Base-by-base conservation (phyloP, 2,329 filamentous ascomycete genomes). In the Chaetomiaceae sp. region DNA sequence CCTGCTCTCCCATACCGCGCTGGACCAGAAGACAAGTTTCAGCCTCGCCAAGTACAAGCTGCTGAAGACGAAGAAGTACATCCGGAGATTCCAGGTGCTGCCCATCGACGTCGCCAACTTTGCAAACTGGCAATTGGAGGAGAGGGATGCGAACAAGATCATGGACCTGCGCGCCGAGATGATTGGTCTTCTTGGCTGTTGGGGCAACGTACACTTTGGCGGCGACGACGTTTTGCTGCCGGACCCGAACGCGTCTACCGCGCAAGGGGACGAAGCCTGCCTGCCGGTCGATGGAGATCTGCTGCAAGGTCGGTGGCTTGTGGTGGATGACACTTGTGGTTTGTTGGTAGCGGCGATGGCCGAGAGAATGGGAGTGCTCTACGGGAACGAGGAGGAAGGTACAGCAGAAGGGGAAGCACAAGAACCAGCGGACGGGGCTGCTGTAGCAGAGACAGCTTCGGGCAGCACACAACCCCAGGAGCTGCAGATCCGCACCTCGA, bases 21-120 rank as follows among this genome's bases (percentile, higher is more conserved):
- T 99, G 38, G 90, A 95, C 59, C 87, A 97, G 71, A 99, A 99
- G 76, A 97, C 93, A 0, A 78, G 83, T 0, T 99, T 95, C 64
- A 95, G 90, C 2, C 74, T 96, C 51, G 91, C 92, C 38, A 99
- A 99, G 68, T 99, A 99, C 70, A 96, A 93, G 63, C 74, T 97
- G 16, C 77, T 95, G 40, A 99, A 99, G 73, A 86, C 88, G 57
- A 91, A 85, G 66, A 99, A 99, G 70, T 97, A 95, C 66, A 79
- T 97, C 57, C 85, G 87, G 62, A 78, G 90, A 12, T 97, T 99
- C 63, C 89, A 87, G 0, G 81, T 93, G 1, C 68, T 95, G 45
- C 92, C 92, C 0, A 71, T 97, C 59, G 90, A 96, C 63, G 82
- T 95, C 13, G 77, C 83, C 0, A 77, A 82, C 57, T 73, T 97